phyloP scores from a whole-genome alignment of 768 basidiomycete genomes.

The Pulveroboletus sp. region DNA sequence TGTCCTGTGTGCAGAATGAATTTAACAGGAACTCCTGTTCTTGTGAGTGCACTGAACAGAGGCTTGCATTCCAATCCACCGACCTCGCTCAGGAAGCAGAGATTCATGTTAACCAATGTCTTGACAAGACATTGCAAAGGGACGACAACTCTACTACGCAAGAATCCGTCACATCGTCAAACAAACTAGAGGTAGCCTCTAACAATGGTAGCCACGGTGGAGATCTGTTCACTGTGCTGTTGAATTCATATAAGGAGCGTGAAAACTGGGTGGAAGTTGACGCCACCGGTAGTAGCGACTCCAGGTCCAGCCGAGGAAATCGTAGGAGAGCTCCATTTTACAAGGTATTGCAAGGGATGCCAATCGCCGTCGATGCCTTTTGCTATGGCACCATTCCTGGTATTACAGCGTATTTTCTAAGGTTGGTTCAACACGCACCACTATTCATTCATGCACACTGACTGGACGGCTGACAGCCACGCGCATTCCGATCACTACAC shows the following conservation, averaged over 20 bases:
- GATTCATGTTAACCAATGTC: constrained; percentile 57
- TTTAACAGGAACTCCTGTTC: constrained; percentile 4
- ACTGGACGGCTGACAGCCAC: constrained; percentile 51
- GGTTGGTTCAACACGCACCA: constrained; percentile 43
- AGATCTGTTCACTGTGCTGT: constrained; percentile 75
- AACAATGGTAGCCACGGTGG: constrained; percentile 5
- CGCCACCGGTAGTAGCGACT: constrained; percentile 45
- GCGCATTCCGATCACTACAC: constrained; percentile 98
- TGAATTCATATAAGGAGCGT: constrained; percentile 82
- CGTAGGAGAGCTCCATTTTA: constrained; percentile 90
- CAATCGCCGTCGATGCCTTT: constrained; percentile 97
- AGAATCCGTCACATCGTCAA: neutral
- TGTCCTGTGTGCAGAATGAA: constrained; percentile 28
- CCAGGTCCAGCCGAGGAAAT: constrained; percentile 45
- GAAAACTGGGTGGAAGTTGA: constrained; percentile 84
- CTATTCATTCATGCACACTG: constrained; percentile 3
- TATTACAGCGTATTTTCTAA: constrained; percentile 88
- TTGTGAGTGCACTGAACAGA: constrained; percentile 29
- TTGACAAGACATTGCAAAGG: constrained; percentile 36
- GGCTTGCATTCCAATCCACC: neutral
- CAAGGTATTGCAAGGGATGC: constrained; percentile 95
- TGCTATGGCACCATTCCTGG: constrained; percentile 89
- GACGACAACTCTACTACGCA: neutral
- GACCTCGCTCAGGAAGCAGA: constrained; percentile 41
- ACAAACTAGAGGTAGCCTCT: neutral